These are phyloP conservation scores for Pyrrhoderma lamaoense DNA, from an alignment of 1,284 basidiomycete genomes.

Conservation along the genomic window DNA sequence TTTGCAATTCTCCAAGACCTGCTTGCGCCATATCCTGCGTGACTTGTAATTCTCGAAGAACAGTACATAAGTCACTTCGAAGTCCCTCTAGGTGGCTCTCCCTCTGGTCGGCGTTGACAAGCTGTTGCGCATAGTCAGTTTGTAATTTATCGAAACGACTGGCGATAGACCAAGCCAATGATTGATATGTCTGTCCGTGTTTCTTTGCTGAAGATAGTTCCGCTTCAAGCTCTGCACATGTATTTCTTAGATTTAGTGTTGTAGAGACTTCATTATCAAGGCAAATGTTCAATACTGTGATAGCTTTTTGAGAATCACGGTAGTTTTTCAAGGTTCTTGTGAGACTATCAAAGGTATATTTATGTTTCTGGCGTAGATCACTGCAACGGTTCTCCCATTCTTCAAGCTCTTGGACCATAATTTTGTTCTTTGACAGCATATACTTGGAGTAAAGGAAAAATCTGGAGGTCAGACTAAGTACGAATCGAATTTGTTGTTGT, in stretches of 20 bases:
- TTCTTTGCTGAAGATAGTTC: constrained; percentile 1
- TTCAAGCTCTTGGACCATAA: background rate
- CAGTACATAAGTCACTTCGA: constrained; percentile 6
- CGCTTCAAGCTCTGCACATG: background rate
- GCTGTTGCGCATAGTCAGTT: constrained; percentile 12
- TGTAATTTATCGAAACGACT: constrained; percentile 9
- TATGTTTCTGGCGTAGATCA: background rate
- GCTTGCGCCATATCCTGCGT: constrained; percentile 11
- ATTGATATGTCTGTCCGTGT: constrained; percentile 8
- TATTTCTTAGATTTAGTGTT: background rate
- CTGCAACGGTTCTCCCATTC: background rate
- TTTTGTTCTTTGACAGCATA: background rate
- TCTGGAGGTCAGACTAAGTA: background rate
- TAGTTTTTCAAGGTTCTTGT: background rate
- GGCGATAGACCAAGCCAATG: constrained; percentile 8
- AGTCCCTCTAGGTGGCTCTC: background rate
- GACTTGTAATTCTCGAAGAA: constrained; percentile 1
- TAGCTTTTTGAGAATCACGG: background rate
- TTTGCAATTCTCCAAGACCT: constrained; percentile 9
- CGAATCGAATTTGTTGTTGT: background rate
- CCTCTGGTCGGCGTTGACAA: constrained; percentile 1
- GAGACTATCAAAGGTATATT: background rate
- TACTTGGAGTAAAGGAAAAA: constrained; percentile 4
- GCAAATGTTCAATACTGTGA: background rate
- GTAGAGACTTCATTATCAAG: background rate